Conservation (phyloP, 1,139 yeast species). For the Debaryomyces psychrophilus region DNA sequence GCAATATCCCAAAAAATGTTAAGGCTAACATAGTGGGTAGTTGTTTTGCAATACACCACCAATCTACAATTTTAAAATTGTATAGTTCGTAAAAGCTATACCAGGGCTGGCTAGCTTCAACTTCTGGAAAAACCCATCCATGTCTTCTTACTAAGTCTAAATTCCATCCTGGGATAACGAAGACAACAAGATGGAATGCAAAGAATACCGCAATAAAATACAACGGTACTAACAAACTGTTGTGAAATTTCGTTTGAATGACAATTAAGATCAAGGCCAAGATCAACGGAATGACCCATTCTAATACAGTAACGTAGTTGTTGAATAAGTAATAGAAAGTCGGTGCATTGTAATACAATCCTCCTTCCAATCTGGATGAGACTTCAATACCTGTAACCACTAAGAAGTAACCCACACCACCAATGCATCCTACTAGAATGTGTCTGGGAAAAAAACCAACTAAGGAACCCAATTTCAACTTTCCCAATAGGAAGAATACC, state of each 20-base stretch:
- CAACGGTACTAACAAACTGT: constrained; percentile 78
- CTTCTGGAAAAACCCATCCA: constrained; percentile 86
- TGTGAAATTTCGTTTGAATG: constrained; percentile 66
- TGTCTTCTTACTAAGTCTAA: constrained; percentile 60
- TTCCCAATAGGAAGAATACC: constrained; percentile 77
- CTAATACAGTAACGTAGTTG: constrained; percentile 47
- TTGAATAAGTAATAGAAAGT: constrained; percentile 54
- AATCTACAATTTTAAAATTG: constrained; percentile 69
- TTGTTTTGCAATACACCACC: constrained; percentile 68
- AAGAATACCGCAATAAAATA: constrained; percentile 75
- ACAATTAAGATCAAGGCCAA: constrained; percentile 62
- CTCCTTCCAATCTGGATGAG: constrained; percentile 75
- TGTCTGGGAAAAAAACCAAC: constrained; percentile 97
- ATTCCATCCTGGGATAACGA: constrained; percentile 65
- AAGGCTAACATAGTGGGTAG: constrained; percentile 93
- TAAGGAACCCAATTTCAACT: constrained; percentile 74
- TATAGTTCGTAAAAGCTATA: constrained; percentile 78
- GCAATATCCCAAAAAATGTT: constrained; percentile 92
- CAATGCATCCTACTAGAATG: constrained; percentile 93
- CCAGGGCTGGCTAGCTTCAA: constrained; percentile 79
- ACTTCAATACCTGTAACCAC: constrained; percentile 91
- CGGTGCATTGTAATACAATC: constrained; percentile 61
- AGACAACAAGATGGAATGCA: constrained; percentile 68
- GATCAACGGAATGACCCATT: constrained; percentile 73
- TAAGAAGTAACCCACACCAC: constrained; percentile 95